Base-by-base conservation (phyloP, 2,329 filamentous ascomycete genomes). In the Chrysoporthe austroafricana region DNA sequence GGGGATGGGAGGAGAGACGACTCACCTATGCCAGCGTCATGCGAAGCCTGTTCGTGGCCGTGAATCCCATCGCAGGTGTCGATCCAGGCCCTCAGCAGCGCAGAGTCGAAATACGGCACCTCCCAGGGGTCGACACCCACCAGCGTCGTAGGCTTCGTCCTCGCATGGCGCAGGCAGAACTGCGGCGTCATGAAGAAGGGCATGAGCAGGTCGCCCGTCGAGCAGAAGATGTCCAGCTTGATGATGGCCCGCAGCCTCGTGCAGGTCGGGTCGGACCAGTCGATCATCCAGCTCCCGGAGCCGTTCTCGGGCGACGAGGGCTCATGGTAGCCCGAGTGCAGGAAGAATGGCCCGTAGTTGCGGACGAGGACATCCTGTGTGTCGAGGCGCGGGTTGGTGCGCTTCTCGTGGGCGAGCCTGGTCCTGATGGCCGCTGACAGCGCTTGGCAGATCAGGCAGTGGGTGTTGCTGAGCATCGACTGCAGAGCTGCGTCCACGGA, bases 351-450 rank as follows among this genome's bases (percentile, higher is more conserved):
- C 13, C 59, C 59, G 44, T 48, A 61, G 42, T 61, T 61, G 59
- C 26, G 59, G 59, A 61, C 43, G 42, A 61, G 43, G 42, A 48
- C 59, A 32, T 61, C 59, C 11, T 61, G n/a, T 2, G 43, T 46
- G 14, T 48, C 34, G 59, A 61, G 43, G 11, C 26, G 43, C 43
- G 59, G 59, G 42, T 61, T 39, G 16, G 43, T 46, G 43, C 42
- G 59, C 59, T 61, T 21, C 59, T 61, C 59, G 43, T 61, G 59
- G 8, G 59, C 59, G 42, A 61, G 42, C n/a, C 59, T 61, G 59
- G 43, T 61, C 42, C 21, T 46, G 21, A 61, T 36, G 4, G 59
- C 59, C 32, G 43, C 21, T 26, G 42, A 14, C 13, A 61, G 42
- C 42, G 59, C 59, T 43, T 61, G 59, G 21, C 59, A 61, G 59